Evolutionary conservation across 176 grass and related monocot genomes (phyloP), one percentile per base, ranked within the genome.

Genomic region (Phragmites australis): DNA sequence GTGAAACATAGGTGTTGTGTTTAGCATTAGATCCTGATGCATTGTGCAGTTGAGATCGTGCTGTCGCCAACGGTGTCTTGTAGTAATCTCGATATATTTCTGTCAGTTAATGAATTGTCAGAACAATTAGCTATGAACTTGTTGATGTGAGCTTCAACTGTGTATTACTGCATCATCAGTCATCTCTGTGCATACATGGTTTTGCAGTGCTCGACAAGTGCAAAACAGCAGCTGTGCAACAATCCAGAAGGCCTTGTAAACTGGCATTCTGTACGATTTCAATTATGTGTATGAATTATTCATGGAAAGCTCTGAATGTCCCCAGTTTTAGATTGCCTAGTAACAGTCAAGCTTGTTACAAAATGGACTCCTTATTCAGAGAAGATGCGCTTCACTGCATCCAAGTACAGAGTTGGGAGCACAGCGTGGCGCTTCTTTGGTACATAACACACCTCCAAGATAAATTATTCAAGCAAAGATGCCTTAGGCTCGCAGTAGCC

Each of bases 381-480:
- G n/a, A n/a, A n/a, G n/a, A n/a, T n/a, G n/a, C n/a, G n/a, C n/a
- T 66, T 15, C 27, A 26, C 71, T 0, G 21, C 67, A 29, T 26
- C 43, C 72, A 65, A 66, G 60, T 72, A 17, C 56, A 54, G 8
- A 55, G 22, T 44, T 25, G 1, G 21, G 27, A 70, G 16, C 63
- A 21, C 55, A 68, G 10, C 40, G 6, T 59, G 43, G 1, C 61
- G 50, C 3, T 41, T 55, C 47, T 47, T 47, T 15, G 5, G 30
- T 77, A 6, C 47, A 30, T 32, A 45, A 81, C 62, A 47, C 4
- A 22, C 27, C 25, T 46, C 50, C 30, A 29, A 19, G 42, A 59
- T 67, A 46, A 46, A 65, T 65, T 73, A 59, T 70, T 65, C 74
- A 78, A 19, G 74, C 74, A 78, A 19, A 52, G 27, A 43, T 12